Evolutionary conservation across 805 yeast genomes (phyloP), one percentile per base, ranked within the genome.

Genomic region (Teunomyces panamensis): DNA sequence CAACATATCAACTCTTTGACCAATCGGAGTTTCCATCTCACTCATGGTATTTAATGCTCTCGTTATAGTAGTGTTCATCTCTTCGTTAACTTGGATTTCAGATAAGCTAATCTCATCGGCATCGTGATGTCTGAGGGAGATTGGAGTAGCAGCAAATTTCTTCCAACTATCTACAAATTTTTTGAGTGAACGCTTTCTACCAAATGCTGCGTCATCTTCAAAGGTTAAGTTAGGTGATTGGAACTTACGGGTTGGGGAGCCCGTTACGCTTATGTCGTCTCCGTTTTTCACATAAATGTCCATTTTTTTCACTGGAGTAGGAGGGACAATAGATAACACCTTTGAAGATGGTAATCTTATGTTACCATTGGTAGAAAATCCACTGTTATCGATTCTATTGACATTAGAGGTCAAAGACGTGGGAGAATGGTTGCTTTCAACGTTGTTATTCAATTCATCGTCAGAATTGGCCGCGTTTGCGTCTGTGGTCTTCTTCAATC

Each of bases 271-370:
- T 24, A 14, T 46, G 14, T 34, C 42, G 39, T 41, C 44, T n/a
- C 46, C 54, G 26, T 49, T 53, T 45, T 50, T 54, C 35, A 64
- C 49, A 10, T 53, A 56, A 50, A 59, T 59, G 30, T 79, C 84
- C 75, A 83, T 76, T 52, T 79, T 83, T 58, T 78, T 84, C 7
- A 80, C 81, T 0, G 89, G 91, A 0, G 90, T 84, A 3, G 84
- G 80, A 2, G 91, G 89, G 5, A 81, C 64, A 10, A 86, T 73
- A 30, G 58, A 52, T 55, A 63, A 41, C 54, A 76, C 64, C 57
- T 72, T 56, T 59, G 82, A 58, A 51, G 76, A 60, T 33, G 83
- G 88, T 60, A 84, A 56, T 64, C 70, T 73, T 42, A 80, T 61
- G 44, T 69, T 64, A 13, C 84, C 84, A 53, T 71, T 77, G 16